These are phyloP conservation scores for Blastomyces parvus DNA, from an alignment of 2,329 filamentous ascomycete species.

Conservation along the genomic window DNA sequence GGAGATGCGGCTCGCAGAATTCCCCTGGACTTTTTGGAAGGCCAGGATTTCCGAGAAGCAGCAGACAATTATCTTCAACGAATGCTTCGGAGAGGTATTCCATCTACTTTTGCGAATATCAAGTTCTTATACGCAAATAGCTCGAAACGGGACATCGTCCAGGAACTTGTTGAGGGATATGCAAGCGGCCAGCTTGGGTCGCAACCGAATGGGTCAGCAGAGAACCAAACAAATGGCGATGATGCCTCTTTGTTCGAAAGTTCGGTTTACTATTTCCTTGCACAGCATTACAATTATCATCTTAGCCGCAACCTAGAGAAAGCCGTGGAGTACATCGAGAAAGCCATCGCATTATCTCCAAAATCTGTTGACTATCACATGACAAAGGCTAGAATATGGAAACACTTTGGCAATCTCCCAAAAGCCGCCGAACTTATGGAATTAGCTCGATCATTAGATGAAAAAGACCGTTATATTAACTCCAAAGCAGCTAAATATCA, in stretches of 20 bases:
- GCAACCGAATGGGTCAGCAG: constrained; percentile 42
- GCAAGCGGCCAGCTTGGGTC: constrained; percentile 45
- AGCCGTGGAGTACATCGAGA: constrained; percentile 72
- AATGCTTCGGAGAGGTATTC: constrained; percentile 86
- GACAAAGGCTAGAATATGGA: constrained; percentile 90
- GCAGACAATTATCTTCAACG: constrained; percentile 69
- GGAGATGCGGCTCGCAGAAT: constrained; percentile 78
- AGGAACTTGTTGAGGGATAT: constrained; percentile 69
- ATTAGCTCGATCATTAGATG: constrained; percentile 70
- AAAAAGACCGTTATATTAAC: constrained; percentile 94
- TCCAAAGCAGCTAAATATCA: constrained; percentile 97
- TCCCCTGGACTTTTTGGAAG: constrained; percentile 79
- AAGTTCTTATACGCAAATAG: constrained; percentile 80
- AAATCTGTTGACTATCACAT: constrained; percentile 85
- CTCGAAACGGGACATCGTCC: constrained; percentile 67
- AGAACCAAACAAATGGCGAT: constrained; percentile 42
- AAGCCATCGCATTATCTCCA: constrained; percentile 68
- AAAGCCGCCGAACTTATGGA: constrained; percentile 86
- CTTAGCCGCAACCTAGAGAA: constrained; percentile 74
- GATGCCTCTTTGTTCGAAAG: constrained; percentile 57
- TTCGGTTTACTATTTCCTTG: constrained; percentile 82
- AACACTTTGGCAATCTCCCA: constrained; percentile 70
- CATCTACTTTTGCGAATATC: constrained; percentile 92
- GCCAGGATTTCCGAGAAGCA: constrained; percentile 68
- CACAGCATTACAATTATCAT: constrained; percentile 93